phyloP scores from a whole-genome alignment of 441 rosid species.

The Erodium texanum region DNA sequence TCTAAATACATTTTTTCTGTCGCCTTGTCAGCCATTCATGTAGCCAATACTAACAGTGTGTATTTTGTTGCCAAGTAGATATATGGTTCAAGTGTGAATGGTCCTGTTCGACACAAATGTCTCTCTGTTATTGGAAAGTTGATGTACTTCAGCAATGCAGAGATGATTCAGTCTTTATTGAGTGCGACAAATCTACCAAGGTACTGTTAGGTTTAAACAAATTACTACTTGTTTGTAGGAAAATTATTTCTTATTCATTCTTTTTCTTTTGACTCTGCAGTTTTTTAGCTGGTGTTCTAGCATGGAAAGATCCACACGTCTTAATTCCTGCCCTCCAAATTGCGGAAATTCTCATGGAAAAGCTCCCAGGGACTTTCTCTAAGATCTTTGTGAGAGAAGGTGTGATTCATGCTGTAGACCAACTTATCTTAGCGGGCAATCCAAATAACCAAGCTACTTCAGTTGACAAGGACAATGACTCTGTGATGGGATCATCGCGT shows the following conservation, averaged over 20 bases:
- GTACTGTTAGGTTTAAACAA: slow-evolving; percentile 29
- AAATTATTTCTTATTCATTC: slow-evolving; percentile 13
- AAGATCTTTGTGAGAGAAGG: slow-evolving; percentile 97
- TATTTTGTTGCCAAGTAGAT: slow-evolving; percentile 28
- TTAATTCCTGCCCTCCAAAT: slow-evolving; percentile 96
- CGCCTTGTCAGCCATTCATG: background rate
- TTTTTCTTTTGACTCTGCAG: slow-evolving; percentile 29
- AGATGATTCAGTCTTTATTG: slow-evolving; percentile 84
- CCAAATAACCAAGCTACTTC: slow-evolving; percentile 41
- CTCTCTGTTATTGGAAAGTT: slow-evolving; percentile 92
- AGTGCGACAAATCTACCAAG: slow-evolving; percentile 86
- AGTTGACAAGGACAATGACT: slow-evolving; percentile 69
- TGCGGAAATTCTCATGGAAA: slow-evolving; percentile 97
- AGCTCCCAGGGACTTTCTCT: slow-evolving; percentile 95
- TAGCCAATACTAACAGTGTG: background rate
- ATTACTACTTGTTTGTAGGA: slow-evolving; percentile 8
- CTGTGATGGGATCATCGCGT: slow-evolving; percentile 64
- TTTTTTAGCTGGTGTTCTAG: slow-evolving; percentile 94
- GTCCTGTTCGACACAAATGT: slow-evolving; percentile 94
- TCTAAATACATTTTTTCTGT: slow-evolving; percentile 10
- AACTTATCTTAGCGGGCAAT: slow-evolving; percentile 72
- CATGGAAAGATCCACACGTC: slow-evolving; percentile 99
- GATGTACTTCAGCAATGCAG: slow-evolving; percentile 87
- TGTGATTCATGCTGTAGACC: slow-evolving; percentile 96
- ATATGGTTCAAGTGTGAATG: slow-evolving; percentile 96